Conservation (phyloP, 306 rosid species). For the Amphicarpaea edgeworthii region DNA sequence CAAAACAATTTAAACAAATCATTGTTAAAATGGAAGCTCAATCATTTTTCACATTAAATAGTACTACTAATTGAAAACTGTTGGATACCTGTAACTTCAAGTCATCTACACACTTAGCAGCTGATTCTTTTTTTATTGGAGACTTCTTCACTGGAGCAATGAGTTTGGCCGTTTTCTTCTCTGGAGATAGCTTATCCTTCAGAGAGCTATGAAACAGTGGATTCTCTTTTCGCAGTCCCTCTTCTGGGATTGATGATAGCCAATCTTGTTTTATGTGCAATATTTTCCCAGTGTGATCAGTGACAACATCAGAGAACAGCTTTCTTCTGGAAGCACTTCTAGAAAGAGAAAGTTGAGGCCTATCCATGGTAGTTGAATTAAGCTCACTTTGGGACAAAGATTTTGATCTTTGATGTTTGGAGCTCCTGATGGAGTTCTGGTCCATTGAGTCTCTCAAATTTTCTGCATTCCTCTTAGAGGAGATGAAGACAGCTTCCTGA, state of each 20-base stretch:
- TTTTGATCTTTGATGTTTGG: slow-evolving; percentile 80
- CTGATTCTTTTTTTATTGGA: slow-evolving; percentile 59
- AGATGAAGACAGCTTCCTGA: slow-evolving; percentile 81
- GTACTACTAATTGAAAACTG: slow-evolving; percentile 3
- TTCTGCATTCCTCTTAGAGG: slow-evolving; percentile 70
- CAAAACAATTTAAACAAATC: slow-evolving; percentile 43
- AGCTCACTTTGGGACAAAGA: slow-evolving; percentile 76
- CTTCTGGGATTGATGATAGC: slow-evolving; percentile 57
- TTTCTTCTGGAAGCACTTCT: slow-evolving; percentile 71
- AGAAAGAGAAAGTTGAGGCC: slow-evolving; percentile 67
- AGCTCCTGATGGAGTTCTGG: slow-evolving; percentile 53
- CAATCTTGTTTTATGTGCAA: slow-evolving; percentile 54
- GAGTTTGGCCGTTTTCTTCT: slow-evolving; percentile 61
- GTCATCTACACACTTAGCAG: slow-evolving; percentile 58
- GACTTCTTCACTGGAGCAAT: slow-evolving; percentile 64
- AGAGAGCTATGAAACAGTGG: slow-evolving; percentile 45
- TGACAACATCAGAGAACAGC: slow-evolving; percentile 48
- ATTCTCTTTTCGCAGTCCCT: slow-evolving; percentile 65
- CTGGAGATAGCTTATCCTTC: slow-evolving; percentile 66
- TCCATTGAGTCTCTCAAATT: slow-evolving; percentile 51
- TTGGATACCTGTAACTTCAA: slow-evolving; percentile 63
- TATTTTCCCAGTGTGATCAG: slow-evolving; percentile 55
- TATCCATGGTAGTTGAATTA: slow-evolving; percentile 51
- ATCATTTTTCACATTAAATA: slow-evolving; percentile 32
- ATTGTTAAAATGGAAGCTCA: slow-evolving; percentile 27